phyloP scores from a whole-genome alignment of 768 basidiomycete species.

The Tephrocybe sp. region DNA sequence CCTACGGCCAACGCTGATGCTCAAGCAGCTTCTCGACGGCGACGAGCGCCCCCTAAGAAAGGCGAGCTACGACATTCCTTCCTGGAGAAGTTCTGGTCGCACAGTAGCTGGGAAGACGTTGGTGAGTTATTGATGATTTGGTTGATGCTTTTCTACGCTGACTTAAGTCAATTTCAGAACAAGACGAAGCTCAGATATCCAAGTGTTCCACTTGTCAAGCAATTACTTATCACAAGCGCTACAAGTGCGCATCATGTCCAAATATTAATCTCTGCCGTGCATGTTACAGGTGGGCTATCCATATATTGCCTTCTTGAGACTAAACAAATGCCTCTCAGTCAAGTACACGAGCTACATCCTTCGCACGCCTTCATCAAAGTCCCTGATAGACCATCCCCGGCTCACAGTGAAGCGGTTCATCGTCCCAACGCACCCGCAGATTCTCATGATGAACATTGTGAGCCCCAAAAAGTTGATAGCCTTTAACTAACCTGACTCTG shows the following conservation, averaged over 20 bases:
- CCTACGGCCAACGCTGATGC: slow-evolving; percentile 54
- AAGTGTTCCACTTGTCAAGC: slow-evolving; percentile 82
- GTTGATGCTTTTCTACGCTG: neutral
- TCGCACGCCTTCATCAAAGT: slow-evolving; percentile 82
- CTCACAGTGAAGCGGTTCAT: slow-evolving; percentile 38
- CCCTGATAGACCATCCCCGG: slow-evolving; percentile 54
- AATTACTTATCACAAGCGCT: slow-evolving; percentile 58
- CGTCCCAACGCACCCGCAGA: slow-evolving; percentile 32
- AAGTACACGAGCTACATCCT: slow-evolving; percentile 91
- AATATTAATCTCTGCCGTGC: slow-evolving; percentile 80
- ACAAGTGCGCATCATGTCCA: slow-evolving; percentile 81
- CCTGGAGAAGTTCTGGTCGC: slow-evolving; percentile 83
- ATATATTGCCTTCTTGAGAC: neutral
- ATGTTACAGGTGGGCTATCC: slow-evolving; percentile 67
- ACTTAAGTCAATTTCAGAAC: slow-evolving; percentile 32
- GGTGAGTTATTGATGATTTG: slow-evolving; percentile 49
- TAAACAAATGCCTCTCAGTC: slow-evolving; percentile 38
- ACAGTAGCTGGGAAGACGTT: slow-evolving; percentile 82
- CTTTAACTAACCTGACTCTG: neutral
- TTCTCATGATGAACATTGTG: slow-evolving; percentile 59
- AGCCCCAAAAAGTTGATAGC: slow-evolving; percentile 20
- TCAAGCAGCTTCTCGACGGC: slow-evolving; percentile 52
- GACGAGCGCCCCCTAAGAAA: slow-evolving; percentile 70
- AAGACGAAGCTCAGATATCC: slow-evolving; percentile 65
- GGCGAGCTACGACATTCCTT: slow-evolving; percentile 83